Percentiles rank a stretch among this genome's conserved stretches.
Evolutionary conservation across 1,284 basidiomycete species (phyloP).

Genomic region (Microbotryum intermedium): DNA sequence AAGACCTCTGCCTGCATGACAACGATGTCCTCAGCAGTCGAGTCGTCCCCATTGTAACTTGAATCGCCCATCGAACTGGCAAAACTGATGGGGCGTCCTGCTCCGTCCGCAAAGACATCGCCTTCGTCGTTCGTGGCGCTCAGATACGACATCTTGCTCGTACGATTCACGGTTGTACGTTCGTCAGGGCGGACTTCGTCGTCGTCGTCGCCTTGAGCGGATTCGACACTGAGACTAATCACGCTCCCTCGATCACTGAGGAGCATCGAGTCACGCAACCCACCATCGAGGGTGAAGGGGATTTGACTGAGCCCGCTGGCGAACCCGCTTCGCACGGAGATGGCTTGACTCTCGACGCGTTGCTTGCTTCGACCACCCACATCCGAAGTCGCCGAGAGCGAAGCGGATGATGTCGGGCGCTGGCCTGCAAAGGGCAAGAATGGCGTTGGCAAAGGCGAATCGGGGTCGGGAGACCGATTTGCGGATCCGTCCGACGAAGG

Average conservation of each 20-base stretch:
- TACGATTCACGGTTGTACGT: not conserved
- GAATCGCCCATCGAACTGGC: not conserved
- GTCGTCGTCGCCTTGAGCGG: not conserved
- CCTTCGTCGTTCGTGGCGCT: not conserved
- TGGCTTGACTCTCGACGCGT: slow-evolving; percentile 16
- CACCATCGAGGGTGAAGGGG: slow-evolving; percentile 25
- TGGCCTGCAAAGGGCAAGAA: slow-evolving; percentile 31
- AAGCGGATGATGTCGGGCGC: slow-evolving; percentile 8
- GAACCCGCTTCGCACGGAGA: slow-evolving; percentile 24
- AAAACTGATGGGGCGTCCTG: not conserved
- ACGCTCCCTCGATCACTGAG: not conserved
- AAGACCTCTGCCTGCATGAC: not conserved
- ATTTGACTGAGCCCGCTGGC: slow-evolving; percentile 23
- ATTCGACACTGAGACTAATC: not conserved
- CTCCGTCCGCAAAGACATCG: not conserved
- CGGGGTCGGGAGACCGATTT: not conserved
- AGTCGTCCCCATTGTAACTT: not conserved
- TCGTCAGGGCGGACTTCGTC: not conserved
- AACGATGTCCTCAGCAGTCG: not conserved
- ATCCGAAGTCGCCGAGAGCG: not conserved
- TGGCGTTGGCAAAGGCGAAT: slow-evolving; percentile 16
- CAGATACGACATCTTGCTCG: not conserved
- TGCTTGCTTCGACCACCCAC: not conserved
- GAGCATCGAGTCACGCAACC: slow-evolving; percentile 13
- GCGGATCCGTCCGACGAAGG: not conserved